A percentile compares a stretch with the other conserved stretches of the same genome.
phyloP scores from a whole-genome alignment of 2,329 filamentous ascomycete species.

The Metarhizium robertsii region DNA sequence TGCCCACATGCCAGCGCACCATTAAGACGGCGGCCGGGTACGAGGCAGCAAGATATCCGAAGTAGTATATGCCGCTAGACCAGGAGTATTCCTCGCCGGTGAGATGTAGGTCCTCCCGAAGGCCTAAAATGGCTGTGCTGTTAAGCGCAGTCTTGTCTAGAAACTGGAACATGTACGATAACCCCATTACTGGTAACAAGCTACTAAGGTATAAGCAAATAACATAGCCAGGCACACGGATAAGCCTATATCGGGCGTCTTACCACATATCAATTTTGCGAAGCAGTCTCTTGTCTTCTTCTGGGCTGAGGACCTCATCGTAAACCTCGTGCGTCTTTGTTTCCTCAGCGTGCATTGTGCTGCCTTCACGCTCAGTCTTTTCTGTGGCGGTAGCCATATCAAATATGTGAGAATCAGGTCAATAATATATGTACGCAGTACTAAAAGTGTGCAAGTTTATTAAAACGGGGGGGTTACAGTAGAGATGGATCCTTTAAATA shows the following conservation, averaged over 20 bases:
- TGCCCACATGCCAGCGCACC: constrained; percentile 15
- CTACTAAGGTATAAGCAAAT: neutral
- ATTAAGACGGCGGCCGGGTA: constrained; percentile 15
- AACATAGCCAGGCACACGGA: neutral
- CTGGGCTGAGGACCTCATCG: neutral
- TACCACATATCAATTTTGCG: neutral
- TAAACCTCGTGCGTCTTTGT: neutral
- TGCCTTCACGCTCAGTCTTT: neutral
- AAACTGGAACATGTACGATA: neutral
- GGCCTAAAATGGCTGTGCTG: constrained; percentile 33
- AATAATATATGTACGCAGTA: too few relatives aligned
- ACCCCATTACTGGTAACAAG: neutral
- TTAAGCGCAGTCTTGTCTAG: neutral
- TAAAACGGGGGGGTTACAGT: too few relatives aligned
- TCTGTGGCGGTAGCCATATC: neutral
- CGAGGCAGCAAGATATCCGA: constrained; percentile 33
- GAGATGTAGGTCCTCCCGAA: constrained; percentile 33
- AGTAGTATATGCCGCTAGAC: constrained; percentile 39
- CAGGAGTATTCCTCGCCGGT: constrained; percentile 41
- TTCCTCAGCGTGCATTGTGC: neutral
- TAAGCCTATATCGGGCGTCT: neutral
- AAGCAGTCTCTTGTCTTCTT: neutral
- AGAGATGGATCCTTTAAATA: too few relatives aligned
- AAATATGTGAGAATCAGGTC: too few relatives aligned
- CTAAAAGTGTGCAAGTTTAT: too few relatives aligned